phyloP scores from a whole-genome alignment of 2,329 filamentous ascomycete genomes.

The Beauveria medogensis region DNA sequence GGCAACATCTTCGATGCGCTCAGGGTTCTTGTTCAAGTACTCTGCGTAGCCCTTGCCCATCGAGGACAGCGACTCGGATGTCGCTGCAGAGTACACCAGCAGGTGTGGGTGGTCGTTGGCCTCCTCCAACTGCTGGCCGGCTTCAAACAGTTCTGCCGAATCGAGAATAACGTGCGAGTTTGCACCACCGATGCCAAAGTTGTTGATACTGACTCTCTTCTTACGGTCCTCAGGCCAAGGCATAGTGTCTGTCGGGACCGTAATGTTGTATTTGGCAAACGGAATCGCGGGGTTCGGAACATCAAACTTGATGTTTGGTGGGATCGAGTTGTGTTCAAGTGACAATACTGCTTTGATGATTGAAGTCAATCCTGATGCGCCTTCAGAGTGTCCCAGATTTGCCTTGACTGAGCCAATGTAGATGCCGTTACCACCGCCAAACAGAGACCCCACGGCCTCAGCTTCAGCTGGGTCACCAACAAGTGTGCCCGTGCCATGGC shows the following conservation, averaged over 20 bases:
- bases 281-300: slow-evolving; percentile 14
- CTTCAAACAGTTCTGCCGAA: slow-evolving; percentile 5
- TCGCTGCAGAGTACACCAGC: not conserved
- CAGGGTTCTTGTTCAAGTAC: not conserved
- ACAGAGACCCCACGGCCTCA: slow-evolving; percentile 25
- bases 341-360: slow-evolving; percentile 24
- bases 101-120: not conserved
- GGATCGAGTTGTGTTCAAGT: slow-evolving; percentile 12
- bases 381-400: slow-evolving; percentile 31
- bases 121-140: not conserved
- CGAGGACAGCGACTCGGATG: not conserved
- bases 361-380: slow-evolving; percentile 23
- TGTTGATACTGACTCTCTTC: slow-evolving; percentile 15
- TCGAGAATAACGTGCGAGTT: slow-evolving; percentile 17
- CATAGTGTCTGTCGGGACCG: not conserved
- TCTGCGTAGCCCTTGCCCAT: not conserved
- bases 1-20: not conserved
- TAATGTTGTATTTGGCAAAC: slow-evolving; percentile 4
- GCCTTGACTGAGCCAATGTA: slow-evolving; percentile 28
- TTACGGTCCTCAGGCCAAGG: not conserved
- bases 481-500: slow-evolving; percentile 38
- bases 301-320: slow-evolving; percentile 14
- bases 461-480: slow-evolving; percentile 36
- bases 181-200: slow-evolving; percentile 16
- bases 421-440: slow-evolving; percentile 19